Evolutionary conservation across 2,329 filamentous ascomycete species (phyloP).

Genomic region (Beauveria caledonica): DNA sequence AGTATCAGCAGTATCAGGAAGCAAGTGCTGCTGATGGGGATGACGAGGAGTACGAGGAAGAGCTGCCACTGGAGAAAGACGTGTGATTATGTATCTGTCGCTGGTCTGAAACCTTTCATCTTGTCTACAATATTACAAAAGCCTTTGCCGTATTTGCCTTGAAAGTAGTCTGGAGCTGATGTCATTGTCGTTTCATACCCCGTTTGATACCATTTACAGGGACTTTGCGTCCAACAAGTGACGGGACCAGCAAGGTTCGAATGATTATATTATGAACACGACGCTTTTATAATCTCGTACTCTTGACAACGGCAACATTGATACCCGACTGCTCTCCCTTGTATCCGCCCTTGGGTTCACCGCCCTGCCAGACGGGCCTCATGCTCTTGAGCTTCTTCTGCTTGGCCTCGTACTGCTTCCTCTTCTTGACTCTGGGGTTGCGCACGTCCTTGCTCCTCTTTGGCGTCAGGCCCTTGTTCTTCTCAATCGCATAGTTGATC

Average conservation of each 20-base stretch:
- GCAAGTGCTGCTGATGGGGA: slow-evolving; percentile 84
- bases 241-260: not conserved
- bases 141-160: no score
- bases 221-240: not conserved
- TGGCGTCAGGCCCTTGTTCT: slow-evolving; percentile 92
- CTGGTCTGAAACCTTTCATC: not conserved
- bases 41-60: slow-evolving; percentile 95
- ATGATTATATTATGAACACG: not conserved
- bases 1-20: slow-evolving; percentile 99
- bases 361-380: slow-evolving; percentile 78
- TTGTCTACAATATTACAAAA: no score
- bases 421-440: slow-evolving; percentile 97
- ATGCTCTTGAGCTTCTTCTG: slow-evolving; percentile 92
- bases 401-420: slow-evolving; percentile 91
- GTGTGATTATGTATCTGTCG: not conserved
- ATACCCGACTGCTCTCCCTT: slow-evolving; percentile 90
- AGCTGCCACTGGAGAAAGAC: slow-evolving; percentile 24
- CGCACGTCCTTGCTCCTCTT: slow-evolving; percentile 88
- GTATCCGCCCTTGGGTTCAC: slow-evolving; percentile 78
- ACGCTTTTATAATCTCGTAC: slow-evolving; percentile 66
- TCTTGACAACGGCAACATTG: slow-evolving; percentile 88
- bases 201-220: not conserved
- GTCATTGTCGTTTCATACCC: not conserved
- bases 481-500: slow-evolving; percentile 88
- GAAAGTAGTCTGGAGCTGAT: no score